Percentiles rank a stretch among this genome's conserved stretches.
phyloP scores from a whole-genome alignment of 768 basidiomycete species.

The Pholiota molesta region DNA sequence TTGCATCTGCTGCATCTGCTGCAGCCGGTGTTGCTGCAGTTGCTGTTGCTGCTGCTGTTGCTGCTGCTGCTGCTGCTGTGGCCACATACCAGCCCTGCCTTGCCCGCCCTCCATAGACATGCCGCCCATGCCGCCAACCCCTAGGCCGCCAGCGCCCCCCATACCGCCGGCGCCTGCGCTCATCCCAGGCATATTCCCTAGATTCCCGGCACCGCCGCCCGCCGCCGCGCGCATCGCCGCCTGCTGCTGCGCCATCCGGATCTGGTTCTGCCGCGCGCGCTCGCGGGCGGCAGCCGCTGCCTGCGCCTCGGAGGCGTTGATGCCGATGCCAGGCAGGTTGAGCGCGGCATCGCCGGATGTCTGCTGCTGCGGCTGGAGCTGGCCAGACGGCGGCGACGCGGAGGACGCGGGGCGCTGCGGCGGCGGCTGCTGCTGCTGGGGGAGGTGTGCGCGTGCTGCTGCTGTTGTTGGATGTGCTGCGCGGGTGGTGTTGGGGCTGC shows the following conservation, averaged over 20 bases:
- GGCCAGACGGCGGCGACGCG: conserved; percentile 6
- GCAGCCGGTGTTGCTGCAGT: background rate
- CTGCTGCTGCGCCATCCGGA: conserved; percentile 12
- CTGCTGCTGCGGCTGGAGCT: conserved; percentile 10
- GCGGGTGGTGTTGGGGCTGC: background rate
- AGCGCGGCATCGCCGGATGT: background rate
- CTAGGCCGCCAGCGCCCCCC: conserved; percentile 16
- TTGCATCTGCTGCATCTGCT: conserved; percentile 1
- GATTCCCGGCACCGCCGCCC: background rate
- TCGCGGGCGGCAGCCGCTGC: conserved; percentile 5
- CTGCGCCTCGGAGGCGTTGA: conserved; percentile 13
- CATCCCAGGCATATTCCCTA: conserved; percentile 10
- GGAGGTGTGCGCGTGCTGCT: conserved; percentile 1
- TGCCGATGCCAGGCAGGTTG: conserved; percentile 10
- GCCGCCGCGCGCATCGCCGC: conserved; percentile 3
- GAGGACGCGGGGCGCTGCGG: conserved; percentile 10
- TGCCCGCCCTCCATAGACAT: conserved; percentile 8
- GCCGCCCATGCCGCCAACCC: conserved; percentile 11
- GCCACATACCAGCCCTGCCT: conserved; percentile 8
- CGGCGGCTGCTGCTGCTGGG: conserved; percentile 4
- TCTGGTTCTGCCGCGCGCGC: conserved; percentile 9
- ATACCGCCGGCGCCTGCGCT: conserved; percentile 17
- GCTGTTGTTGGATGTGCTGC: conserved; percentile 4
- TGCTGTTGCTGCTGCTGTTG: conserved; percentile 8
- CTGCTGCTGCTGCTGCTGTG: conserved; percentile 7